Evolutionary conservation across 1,139 yeast species (phyloP).

Genomic region (Suhomyces guaymorum): DNA sequence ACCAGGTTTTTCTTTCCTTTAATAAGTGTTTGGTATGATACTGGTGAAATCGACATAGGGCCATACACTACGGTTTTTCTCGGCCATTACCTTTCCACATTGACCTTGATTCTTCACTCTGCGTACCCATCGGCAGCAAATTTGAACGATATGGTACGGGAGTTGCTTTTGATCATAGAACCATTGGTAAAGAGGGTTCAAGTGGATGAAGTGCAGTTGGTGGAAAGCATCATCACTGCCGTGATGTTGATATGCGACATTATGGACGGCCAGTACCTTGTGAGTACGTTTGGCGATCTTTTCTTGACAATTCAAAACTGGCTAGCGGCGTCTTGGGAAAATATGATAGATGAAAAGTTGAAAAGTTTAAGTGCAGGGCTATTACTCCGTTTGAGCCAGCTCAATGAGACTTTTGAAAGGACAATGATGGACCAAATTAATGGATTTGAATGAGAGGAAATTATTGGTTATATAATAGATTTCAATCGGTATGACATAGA

Average conservation of each 20-base stretch:
- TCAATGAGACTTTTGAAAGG: slow-evolving; percentile 18
- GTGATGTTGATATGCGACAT: slow-evolving; percentile 49
- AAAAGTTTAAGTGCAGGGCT: slow-evolving; percentile 55
- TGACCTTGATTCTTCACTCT: slow-evolving; percentile 55
- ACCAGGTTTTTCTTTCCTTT: slow-evolving; percentile 57
- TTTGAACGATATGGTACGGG: slow-evolving; percentile 58
- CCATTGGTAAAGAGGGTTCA: slow-evolving; percentile 25
- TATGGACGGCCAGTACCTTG: slow-evolving; percentile 38
- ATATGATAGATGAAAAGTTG: slow-evolving; percentile 44
- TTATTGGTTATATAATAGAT: not conserved
- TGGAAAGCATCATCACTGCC: slow-evolving; percentile 53
- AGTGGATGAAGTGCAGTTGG: slow-evolving; percentile 32
- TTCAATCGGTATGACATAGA: not conserved
- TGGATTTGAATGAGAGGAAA: slow-evolving; percentile 7
- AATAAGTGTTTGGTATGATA: slow-evolving; percentile 53
- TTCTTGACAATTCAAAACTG: slow-evolving; percentile 39
- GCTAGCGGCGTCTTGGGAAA: slow-evolving; percentile 48
- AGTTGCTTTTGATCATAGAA: slow-evolving; percentile 44
- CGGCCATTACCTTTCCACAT: slow-evolving; percentile 60
- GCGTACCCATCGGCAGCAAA: slow-evolving; percentile 57
- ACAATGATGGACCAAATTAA: slow-evolving; percentile 19
- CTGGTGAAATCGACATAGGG: slow-evolving; percentile 49
- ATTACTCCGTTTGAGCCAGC: slow-evolving; percentile 37
- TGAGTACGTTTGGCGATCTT: slow-evolving; percentile 29
- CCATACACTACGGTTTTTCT: slow-evolving; percentile 55